Evolutionary conservation across 106 monocot genomes (phyloP).

Genomic region (Apostasia ramifera): DNA sequence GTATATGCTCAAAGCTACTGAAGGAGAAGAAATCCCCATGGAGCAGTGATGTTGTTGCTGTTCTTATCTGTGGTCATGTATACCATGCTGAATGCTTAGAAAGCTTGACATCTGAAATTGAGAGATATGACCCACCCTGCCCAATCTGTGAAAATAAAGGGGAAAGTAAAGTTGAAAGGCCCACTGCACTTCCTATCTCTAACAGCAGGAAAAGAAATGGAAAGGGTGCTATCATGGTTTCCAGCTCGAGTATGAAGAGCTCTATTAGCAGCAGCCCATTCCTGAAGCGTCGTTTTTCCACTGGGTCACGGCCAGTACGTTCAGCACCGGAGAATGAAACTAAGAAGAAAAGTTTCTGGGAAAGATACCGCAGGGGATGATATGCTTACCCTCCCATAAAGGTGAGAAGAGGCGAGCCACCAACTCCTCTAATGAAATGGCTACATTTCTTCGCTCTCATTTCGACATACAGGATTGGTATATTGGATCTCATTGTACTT

Average conservation of each 20-base stretch:
- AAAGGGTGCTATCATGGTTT: slow-evolving; percentile 21
- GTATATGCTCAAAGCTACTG: slow-evolving; percentile 63
- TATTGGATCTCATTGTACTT: too few species aligned
- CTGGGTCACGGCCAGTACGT: slow-evolving; percentile 23
- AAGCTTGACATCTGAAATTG: slow-evolving; percentile 44
- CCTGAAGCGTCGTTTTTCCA: slow-evolving; percentile 46
- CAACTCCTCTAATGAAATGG: too few species aligned
- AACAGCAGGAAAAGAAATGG: slow-evolving; percentile 10
- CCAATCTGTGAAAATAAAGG: slow-evolving; percentile 53
- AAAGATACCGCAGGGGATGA: slow-evolving; percentile 22
- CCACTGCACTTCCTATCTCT: slow-evolving; percentile 3
- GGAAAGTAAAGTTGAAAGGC: slow-evolving; percentile 14
- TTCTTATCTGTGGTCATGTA: slow-evolving; percentile 75
- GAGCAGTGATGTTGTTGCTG: slow-evolving; percentile 49
- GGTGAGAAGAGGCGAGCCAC: slow-evolving; percentile 3
- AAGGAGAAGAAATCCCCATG: slow-evolving; percentile 59
- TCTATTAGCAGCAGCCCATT: slow-evolving; percentile 30
- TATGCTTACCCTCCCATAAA: neutral
- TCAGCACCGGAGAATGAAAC: slow-evolving; percentile 24
- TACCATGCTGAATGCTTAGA: slow-evolving; percentile 95
- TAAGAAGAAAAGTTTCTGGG: slow-evolving; percentile 55
- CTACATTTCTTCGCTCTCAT: too few species aligned
- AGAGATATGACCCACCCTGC: slow-evolving; percentile 76
- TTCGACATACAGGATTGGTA: too few species aligned
- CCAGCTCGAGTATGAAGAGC: slow-evolving; percentile 34